Percentiles rank a stretch among this genome's conserved stretches.
These are phyloP conservation scores for Chlorella sp. DNA, from an alignment of 139 green algal species.

Conservation along the genomic window DNA sequence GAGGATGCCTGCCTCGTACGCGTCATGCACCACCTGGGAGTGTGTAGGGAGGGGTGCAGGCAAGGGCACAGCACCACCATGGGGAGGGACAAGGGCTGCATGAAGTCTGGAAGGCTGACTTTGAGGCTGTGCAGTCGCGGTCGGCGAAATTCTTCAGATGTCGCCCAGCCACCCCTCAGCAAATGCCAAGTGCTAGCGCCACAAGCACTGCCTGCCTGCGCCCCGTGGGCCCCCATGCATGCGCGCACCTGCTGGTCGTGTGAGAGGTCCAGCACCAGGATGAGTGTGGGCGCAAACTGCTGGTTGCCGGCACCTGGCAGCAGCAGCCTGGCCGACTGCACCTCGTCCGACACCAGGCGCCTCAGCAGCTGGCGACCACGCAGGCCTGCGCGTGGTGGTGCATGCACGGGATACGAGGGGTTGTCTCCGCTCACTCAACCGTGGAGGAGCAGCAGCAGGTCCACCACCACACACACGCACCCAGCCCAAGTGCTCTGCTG, in stretches of 20 bases:
- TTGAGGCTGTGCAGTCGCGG: background rate
- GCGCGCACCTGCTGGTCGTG: background rate
- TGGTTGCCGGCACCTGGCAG: background rate
- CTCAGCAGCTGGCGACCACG: background rate
- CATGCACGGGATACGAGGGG: no score
- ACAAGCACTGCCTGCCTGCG: no score
- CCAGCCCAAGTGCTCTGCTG: no score
- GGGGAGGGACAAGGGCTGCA: background rate
- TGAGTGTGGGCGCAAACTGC: background rate
- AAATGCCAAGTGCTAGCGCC: no score
- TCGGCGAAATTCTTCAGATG: no score
- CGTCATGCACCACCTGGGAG: slow-evolving; percentile 38
- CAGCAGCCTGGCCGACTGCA: background rate
- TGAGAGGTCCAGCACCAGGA: background rate
- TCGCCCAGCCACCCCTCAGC: no score
- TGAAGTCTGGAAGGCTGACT: background rate
- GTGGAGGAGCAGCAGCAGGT: no score
- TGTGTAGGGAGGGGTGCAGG: no score
- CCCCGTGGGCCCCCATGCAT: no score
- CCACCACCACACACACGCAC: no score
- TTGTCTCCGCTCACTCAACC: no score
- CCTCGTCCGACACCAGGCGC: background rate
- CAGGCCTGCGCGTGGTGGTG: background rate
- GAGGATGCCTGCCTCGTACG: slow-evolving; percentile 23
- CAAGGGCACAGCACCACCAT: background rate